Percentiles rank a stretch among this genome's conserved stretches.
Conservation (phyloP, 495 filamentous ascomycete species). For the Cenococcum geophilum region DNA sequence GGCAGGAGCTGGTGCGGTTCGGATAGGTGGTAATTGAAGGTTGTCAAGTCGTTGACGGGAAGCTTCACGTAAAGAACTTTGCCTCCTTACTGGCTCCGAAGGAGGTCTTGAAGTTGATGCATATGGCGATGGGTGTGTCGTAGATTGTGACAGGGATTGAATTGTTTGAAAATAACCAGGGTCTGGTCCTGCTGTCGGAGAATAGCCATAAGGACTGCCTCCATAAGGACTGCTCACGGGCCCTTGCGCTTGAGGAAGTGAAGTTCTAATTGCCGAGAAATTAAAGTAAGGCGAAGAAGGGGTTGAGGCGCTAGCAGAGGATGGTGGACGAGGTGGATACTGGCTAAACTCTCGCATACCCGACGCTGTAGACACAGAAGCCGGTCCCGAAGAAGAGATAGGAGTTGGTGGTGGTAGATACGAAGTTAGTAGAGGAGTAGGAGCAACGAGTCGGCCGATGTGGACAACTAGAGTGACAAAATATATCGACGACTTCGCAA, state of each 20-base stretch:
- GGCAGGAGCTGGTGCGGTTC: slow-evolving; percentile 17
- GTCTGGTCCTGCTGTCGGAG: slow-evolving; percentile 24
- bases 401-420: slow-evolving; percentile 29
- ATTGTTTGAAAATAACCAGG: slow-evolving; percentile 22
- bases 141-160: slow-evolving; percentile 24
- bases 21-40: slow-evolving; percentile 28
- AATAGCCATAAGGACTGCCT: slow-evolving; percentile 23
- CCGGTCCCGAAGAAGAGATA: slow-evolving; percentile 16
- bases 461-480: slow-evolving; percentile 32
- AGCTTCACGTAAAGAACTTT: not conserved
- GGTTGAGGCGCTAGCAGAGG: slow-evolving; percentile 25
- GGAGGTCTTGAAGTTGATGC: slow-evolving; percentile 17
- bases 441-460: slow-evolving; percentile 11
- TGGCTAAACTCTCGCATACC: slow-evolving; percentile 17
- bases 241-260: slow-evolving; percentile 15
- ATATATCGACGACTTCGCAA: slow-evolving; percentile 33
- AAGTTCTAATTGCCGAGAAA: slow-evolving; percentile 23
- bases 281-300: slow-evolving; percentile 29
- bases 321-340: slow-evolving; percentile 19
- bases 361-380: slow-evolving; percentile 21
- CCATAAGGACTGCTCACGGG: slow-evolving; percentile 16
- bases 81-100: slow-evolving; percentile 14
- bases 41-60: slow-evolving; percentile 13
- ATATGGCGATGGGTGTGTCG: slow-evolving; percentile 23
- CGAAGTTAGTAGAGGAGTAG: slow-evolving; percentile 23